Evolutionary conservation across 495 filamentous ascomycete species (phyloP).

Genomic region (Annulohypoxylon bovei): DNA sequence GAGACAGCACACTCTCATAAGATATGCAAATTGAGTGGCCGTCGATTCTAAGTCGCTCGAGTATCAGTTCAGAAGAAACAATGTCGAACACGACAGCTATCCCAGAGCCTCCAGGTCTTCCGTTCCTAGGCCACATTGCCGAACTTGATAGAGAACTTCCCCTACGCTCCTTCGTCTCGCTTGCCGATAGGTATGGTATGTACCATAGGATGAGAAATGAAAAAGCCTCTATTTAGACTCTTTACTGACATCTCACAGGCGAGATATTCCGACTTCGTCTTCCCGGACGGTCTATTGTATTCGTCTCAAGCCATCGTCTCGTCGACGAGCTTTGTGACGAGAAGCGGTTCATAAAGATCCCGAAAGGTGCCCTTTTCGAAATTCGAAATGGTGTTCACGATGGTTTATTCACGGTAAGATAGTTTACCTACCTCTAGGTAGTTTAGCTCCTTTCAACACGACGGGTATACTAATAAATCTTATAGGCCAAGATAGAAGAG

Average conservation of each 20-base stretch:
- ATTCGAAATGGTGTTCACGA: slow-evolving; percentile 69
- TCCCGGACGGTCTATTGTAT: slow-evolving; percentile 44
- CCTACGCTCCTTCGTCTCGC: slow-evolving; percentile 32
- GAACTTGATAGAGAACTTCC: slow-evolving; percentile 41
- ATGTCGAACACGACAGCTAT: slow-evolving; percentile 43
- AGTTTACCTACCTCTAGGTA: no score
- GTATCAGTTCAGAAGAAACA: slow-evolving; percentile 17
- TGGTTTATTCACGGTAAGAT: slow-evolving; percentile 70
- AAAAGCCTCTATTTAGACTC: not conserved
- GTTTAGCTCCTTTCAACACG: not conserved
- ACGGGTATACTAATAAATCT: slow-evolving; percentile 2
- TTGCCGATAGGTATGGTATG: slow-evolving; percentile 49
- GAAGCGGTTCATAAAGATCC: slow-evolving; percentile 68
- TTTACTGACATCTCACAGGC: slow-evolving; percentile 28
- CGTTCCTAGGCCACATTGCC: slow-evolving; percentile 42
- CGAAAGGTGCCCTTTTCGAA: slow-evolving; percentile 54
- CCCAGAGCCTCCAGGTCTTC: slow-evolving; percentile 44
- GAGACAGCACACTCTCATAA: slow-evolving; percentile 1
- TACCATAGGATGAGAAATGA: not conserved
- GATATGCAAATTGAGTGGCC: slow-evolving; percentile 39
- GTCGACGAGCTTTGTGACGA: slow-evolving; percentile 75
- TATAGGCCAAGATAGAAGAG: slow-evolving; percentile 63
- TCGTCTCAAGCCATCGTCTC: slow-evolving; percentile 64
- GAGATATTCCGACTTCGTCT: slow-evolving; percentile 44
- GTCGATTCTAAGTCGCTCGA: slow-evolving; percentile 16